Evolutionary conservation across 176 grass and related monocot genomes (phyloP), one percentile per base, ranked within the genome.

Genomic region (Eleusine indica): DNA sequence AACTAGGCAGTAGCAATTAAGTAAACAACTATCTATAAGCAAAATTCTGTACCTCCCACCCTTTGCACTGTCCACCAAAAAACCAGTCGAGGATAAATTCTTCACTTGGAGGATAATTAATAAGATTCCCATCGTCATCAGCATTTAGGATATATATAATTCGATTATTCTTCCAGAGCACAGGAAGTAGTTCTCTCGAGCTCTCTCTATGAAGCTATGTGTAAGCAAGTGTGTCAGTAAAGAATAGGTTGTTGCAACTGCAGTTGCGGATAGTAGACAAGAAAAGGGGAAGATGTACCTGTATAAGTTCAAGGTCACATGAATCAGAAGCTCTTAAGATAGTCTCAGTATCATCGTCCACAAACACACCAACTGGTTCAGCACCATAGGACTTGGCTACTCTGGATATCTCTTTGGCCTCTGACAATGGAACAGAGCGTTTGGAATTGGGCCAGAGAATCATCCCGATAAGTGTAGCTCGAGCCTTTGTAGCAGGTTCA

Each of bases 401-500:
- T 84, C 85, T 90, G 41, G 94, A 87, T 61, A 94, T 94, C 70
- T 71, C 89, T 67, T 81, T 90, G 42, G 87, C 94, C 78, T 88
- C 76, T 8, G 81, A 44, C 60, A 90, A 62, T 69, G 83, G 73
- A 16, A 97, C 85, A 41, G 89, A 97, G 21, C 94, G 94, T 53
- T 90, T 92, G 35, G 91, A 97, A 13, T 90, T 88, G 13, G 94
- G 87, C 89, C 94, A 97, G 57, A 97, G 72, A 83, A 97, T 94
- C 94, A 97, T 97, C 54, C 91, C 91, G 29, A 92, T 97, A 58
- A 97, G 87, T 72, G 80, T 92, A 84, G 94, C 91, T 16, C 94
- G 87, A 41, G 94, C 91, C 46, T 68, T 56, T 51, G 86, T 89
- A 17, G 91, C 94, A 2, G 74, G 43, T 83, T 92, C 91, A 17